Percentiles rank a stretch among this genome's conserved stretches.
Evolutionary conservation across 2,329 filamentous ascomycete genomes (phyloP).

Genomic region (Aspergillus sp.): DNA sequence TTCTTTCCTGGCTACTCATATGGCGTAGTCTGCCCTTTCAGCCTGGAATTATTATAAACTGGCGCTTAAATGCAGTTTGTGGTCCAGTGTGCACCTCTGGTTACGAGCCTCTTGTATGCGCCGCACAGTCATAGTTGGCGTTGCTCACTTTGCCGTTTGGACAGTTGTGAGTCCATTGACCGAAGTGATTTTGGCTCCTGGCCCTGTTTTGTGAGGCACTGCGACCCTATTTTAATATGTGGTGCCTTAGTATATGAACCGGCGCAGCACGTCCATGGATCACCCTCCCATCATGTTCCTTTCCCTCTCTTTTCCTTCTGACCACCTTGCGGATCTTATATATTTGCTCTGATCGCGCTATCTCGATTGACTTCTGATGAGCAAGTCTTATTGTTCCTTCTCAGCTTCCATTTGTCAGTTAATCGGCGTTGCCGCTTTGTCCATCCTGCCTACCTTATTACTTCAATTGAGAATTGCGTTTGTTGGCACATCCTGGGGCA

Average conservation of each 20-base stretch:
- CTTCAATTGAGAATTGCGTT: conserved; percentile 18
- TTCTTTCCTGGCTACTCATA: conserved; percentile 9
- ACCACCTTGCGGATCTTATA: background rate
- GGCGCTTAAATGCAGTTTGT: conserved; percentile 33
- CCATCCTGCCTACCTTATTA: conserved; percentile 1
- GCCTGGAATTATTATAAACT: conserved; percentile 11
- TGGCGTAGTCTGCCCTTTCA: conserved; percentile 8
- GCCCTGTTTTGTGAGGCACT: conserved; percentile 30
- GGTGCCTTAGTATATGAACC: conserved; percentile 18
- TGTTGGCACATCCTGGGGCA: conserved; percentile 4
- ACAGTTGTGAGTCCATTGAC: conserved; percentile 27
- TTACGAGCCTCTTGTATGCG: conserved; percentile 16
- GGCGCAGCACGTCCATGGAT: background rate
- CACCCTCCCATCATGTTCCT: conserved; percentile 9
- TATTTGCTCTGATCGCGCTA: background rate
- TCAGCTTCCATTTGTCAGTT: background rate
- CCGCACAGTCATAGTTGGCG: conserved; percentile 25
- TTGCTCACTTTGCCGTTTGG: conserved; percentile 17
- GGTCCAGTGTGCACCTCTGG: conserved; percentile 21
- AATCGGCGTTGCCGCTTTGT: conserved; percentile 1
- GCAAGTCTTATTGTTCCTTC: background rate
- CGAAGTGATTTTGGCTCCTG: conserved; percentile 17
- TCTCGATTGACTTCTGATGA: too few species aligned
- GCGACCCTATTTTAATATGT: conserved; percentile 18
- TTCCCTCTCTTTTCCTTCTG: conserved; percentile 2